phyloP scores from a whole-genome alignment of 2,329 filamentous ascomycete genomes.

The Sordariomycetes sp. region DNA sequence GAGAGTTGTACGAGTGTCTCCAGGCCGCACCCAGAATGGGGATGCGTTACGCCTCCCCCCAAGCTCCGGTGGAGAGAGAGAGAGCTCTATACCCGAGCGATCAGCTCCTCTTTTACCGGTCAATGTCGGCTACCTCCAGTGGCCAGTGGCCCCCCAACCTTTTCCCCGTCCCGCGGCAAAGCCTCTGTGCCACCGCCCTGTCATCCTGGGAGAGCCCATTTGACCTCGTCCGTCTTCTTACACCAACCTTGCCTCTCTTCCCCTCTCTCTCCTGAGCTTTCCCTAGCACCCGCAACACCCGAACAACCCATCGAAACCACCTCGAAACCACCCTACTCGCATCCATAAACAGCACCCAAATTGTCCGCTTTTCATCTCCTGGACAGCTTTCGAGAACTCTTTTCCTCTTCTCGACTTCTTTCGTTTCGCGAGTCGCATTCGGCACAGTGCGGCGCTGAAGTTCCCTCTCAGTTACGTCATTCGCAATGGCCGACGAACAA shows the following conservation, averaged over 20 bases:
- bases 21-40: background rate
- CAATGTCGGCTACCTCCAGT: too few relatives aligned
- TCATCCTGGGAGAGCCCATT: background rate
- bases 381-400: background rate
- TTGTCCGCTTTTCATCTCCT: background rate
- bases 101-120: too few relatives aligned
- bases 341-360: background rate
- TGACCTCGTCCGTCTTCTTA: background rate
- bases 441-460: slow-evolving; percentile 3
- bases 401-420: slow-evolving; percentile 4
- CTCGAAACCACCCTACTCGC: background rate
- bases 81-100: background rate
- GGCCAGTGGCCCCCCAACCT: too few relatives aligned
- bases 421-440: slow-evolving; percentile 6
- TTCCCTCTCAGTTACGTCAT: background rate
- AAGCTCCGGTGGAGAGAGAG: background rate
- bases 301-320: background rate
- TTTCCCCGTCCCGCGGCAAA: background rate
- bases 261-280: background rate
- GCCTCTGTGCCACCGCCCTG: background rate
- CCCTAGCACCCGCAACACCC: background rate
- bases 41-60: background rate
- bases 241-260: background rate
- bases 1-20: slow-evolving; percentile 1
- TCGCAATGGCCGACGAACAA: background rate